These are phyloP conservation scores for Rickenella mellea DNA, from an alignment of 768 basidiomycete genomes.

Conservation along the genomic window DNA sequence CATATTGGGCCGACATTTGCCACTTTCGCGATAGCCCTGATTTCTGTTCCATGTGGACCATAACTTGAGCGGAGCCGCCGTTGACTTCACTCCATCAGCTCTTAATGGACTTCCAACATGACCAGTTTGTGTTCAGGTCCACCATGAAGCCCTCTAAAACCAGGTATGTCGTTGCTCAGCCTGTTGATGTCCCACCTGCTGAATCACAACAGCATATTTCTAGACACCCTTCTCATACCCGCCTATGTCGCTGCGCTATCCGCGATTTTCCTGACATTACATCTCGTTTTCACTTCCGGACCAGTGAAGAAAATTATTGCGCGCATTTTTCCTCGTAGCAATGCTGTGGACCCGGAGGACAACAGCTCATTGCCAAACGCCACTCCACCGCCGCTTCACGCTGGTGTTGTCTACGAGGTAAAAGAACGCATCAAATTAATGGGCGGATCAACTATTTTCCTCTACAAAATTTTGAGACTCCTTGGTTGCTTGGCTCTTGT, in stretches of 20 bases:
- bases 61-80: too few relatives aligned
- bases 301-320: constrained; percentile 7
- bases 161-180: too few relatives aligned
- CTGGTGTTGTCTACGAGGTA: constrained; percentile 24
- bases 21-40: too few relatives aligned
- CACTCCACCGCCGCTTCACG: constrained; percentile 12
- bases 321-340: background rate
- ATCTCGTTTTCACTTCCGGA: constrained; percentile 13
- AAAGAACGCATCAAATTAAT: constrained; percentile 29
- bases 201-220: too few relatives aligned
- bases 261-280: constrained; percentile 22
- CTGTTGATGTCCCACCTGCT: too few relatives aligned
- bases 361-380: constrained; percentile 7
- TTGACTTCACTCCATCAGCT: too few relatives aligned
- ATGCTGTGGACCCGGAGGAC: constrained; percentile 7
- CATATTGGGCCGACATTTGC: too few relatives aligned
- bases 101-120: too few relatives aligned
- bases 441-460: constrained; percentile 39
- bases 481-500: constrained; percentile 38
- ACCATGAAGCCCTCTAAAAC: too few relatives aligned
- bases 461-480: constrained; percentile 36
- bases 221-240: constrained; percentile 24
- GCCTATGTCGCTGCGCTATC: constrained; percentile 26
- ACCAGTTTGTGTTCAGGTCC: too few relatives aligned
- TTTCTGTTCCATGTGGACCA: too few relatives aligned